A percentile compares a stretch with the other conserved stretches of the same genome.
Conservation (phyloP, 768 basidiomycete species). For the Dendrothele bispora region DNA sequence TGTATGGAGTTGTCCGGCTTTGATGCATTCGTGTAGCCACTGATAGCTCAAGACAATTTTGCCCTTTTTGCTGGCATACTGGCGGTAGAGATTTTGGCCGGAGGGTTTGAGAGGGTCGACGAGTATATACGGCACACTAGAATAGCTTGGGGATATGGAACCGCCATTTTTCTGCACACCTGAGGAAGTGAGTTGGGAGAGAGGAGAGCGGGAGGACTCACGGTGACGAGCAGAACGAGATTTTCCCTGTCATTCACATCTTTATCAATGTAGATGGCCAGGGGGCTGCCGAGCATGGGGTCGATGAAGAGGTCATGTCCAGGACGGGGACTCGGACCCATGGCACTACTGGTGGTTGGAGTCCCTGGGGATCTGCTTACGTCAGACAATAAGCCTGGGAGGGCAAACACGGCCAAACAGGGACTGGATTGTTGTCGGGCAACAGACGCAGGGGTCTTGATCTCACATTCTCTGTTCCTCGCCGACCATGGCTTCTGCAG, state of each 20-base stretch:
- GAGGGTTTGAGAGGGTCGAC: constrained; percentile 79
- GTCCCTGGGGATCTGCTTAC: too few species aligned
- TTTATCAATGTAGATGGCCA: constrained; percentile 77
- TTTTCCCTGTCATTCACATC: constrained; percentile 71
- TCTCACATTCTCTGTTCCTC: too few species aligned
- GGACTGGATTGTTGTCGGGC: too few species aligned
- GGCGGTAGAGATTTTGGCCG: constrained; percentile 79
- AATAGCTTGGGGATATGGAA: constrained; percentile 70
- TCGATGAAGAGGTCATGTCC: constrained; percentile 77
- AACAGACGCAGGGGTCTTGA: too few species aligned
- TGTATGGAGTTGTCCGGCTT: constrained; percentile 65
- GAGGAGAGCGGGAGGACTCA: constrained; percentile 37
- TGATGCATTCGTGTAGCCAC: constrained; percentile 81
- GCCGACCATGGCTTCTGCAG: constrained; percentile 49
- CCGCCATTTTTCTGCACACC: constrained; percentile 74
- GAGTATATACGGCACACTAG: constrained; percentile 76
- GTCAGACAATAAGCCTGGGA: too few species aligned
- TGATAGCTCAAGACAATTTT: constrained; percentile 73
- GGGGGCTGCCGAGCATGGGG: constrained; percentile 76
- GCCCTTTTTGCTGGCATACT: constrained; percentile 77
- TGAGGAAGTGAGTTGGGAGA: not conserved
- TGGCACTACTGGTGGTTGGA: too few species aligned
- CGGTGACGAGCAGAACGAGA: constrained; percentile 64
- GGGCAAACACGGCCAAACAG: too few species aligned
- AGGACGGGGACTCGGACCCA: too few species aligned